Evolutionary conservation across 2,329 filamentous ascomycete genomes (phyloP).

Genomic region (Xylariaceae sp.): DNA sequence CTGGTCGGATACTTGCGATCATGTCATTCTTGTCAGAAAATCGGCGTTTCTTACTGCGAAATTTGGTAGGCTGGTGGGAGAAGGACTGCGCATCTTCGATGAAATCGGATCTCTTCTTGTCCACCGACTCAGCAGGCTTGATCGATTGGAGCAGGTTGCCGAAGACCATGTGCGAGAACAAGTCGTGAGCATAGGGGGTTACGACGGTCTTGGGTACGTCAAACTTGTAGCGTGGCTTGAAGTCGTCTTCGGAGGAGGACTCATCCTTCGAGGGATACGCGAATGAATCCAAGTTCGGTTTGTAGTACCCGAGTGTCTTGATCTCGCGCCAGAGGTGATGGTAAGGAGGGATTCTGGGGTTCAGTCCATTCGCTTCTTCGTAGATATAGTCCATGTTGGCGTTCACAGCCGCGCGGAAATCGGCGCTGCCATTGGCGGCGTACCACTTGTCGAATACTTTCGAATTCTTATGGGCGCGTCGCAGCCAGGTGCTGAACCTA

Average conservation of each 20-base stretch:
- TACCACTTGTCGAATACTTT: constrained; percentile 51
- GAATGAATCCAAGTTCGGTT: constrained; percentile 21
- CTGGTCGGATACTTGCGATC: constrained; percentile 36
- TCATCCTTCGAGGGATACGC: constrained; percentile 6
- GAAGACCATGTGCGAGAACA: constrained; percentile 61
- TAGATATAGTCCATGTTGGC: constrained; percentile 59
- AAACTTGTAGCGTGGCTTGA: neutral
- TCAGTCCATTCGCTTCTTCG: constrained; percentile 54
- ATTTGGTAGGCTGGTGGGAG: neutral
- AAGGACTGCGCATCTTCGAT: constrained; percentile 19
- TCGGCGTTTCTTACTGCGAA: constrained; percentile 3
- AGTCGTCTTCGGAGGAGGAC: neutral
- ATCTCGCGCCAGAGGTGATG: constrained; percentile 54
- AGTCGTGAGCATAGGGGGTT: constrained; percentile 61
- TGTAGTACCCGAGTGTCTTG: constrained; percentile 35
- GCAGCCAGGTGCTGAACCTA: constrained; percentile 55
- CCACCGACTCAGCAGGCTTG: constrained; percentile 26
- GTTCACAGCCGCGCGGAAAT: constrained; percentile 59
- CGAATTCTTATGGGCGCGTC: constrained; percentile 38
- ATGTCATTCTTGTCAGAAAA: constrained; percentile 18
- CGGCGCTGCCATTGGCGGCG: constrained; percentile 39
- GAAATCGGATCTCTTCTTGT: constrained; percentile 30
- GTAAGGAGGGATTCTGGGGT: constrained; percentile 23
- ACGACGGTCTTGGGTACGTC: constrained; percentile 51
- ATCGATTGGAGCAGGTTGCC: constrained; percentile 43